Evolutionary conservation across 306 rosid genomes (phyloP).

Genomic region (Calophaca sinica): DNA sequence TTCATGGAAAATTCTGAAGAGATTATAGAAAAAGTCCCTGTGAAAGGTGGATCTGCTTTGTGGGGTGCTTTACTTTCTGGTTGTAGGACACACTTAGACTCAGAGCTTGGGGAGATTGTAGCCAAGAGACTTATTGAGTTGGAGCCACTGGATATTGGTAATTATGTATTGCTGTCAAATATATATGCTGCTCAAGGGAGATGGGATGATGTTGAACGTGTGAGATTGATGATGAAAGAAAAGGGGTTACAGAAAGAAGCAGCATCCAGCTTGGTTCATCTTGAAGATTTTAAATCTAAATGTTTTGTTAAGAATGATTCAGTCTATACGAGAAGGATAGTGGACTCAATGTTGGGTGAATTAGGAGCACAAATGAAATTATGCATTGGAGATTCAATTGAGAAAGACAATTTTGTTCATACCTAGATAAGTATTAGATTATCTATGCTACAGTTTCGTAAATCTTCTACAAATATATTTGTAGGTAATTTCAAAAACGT

Average conservation of each 20-base stretch:
- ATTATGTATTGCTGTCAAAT: slow-evolving; percentile 67
- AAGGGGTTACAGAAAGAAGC: slow-evolving; percentile 60
- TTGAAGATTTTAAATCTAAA: slow-evolving; percentile 55
- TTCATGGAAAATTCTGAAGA: slow-evolving; percentile 60
- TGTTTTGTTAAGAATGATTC: slow-evolving; percentile 40
- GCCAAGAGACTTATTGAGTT: slow-evolving; percentile 69
- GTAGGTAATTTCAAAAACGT: no score
- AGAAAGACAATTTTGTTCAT: slow-evolving; percentile 14
- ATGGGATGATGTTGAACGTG: slow-evolving; percentile 74
- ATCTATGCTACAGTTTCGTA: neutral
- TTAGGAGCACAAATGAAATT: slow-evolving; percentile 57
- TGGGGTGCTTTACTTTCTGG: slow-evolving; percentile 83
- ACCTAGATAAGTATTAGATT: slow-evolving; percentile 18
- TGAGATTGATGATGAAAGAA: slow-evolving; percentile 63
- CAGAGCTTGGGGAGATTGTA: slow-evolving; percentile 61
- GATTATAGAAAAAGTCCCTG: slow-evolving; percentile 56
- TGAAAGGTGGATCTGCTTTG: slow-evolving; percentile 62
- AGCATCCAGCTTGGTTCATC: slow-evolving; percentile 58
- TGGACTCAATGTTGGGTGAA: slow-evolving; percentile 66
- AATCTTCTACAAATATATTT: no score
- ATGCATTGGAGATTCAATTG: slow-evolving; percentile 38
- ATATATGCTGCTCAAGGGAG: slow-evolving; percentile 68
- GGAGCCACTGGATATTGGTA: slow-evolving; percentile 68
- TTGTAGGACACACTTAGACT: slow-evolving; percentile 62
- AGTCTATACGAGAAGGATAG: slow-evolving; percentile 54